Base-by-base conservation (phyloP, 78 protist genomes). In the Corallochytrium limacisporum region DNA sequence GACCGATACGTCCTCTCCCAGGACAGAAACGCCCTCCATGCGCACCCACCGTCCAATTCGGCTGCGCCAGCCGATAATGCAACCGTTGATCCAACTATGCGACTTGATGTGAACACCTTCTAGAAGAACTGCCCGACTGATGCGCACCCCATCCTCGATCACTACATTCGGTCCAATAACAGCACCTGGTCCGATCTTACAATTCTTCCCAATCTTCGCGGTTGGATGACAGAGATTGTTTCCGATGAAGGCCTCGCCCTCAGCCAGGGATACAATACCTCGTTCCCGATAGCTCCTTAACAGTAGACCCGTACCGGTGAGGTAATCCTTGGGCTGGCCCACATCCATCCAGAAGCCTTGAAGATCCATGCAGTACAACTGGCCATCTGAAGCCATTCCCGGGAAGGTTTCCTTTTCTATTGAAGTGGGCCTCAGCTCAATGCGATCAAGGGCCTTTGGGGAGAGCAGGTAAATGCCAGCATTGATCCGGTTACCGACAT, bases 301-400 rank as follows among this genome's bases (percentile, higher is more conserved):
- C 68, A 57, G 73, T 42, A 77, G 54, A 26, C 22, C 33, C 32
- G 38, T 22, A 26, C 90, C 91, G 33, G 1, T 28, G 33, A 87
- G 69, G 77, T 35, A 85, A 78, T 88, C 89, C 13, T 36, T 44
- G 20, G 97, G 97, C 84, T 90, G 86, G 24, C 95, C 95, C 20
- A 92, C 78, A 68, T 92, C 95, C 92, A 91, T 85, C 97, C 97
- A 92, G 75, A 80, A 92, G 31, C 92, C 92, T n/a, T 16, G 4
- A 35, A 78, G 72, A 29, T 35, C 85, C 86, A 88, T 81, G 33
- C 72, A 70, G 78, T 57, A 91, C 22, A 92, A 79, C 37, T 87
- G 50, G 8, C 59, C 65, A 18, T 83, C 79, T 9, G 5, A 24
- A 22, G 95, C 95, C 92, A 91, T 79, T 12, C 0, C 31, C n/a